Percentiles rank a stretch among this genome's conserved stretches.
These are phyloP conservation scores for Boletus semigastroideus DNA, from an alignment of 1,284 basidiomycete species.

Conservation along the genomic window DNA sequence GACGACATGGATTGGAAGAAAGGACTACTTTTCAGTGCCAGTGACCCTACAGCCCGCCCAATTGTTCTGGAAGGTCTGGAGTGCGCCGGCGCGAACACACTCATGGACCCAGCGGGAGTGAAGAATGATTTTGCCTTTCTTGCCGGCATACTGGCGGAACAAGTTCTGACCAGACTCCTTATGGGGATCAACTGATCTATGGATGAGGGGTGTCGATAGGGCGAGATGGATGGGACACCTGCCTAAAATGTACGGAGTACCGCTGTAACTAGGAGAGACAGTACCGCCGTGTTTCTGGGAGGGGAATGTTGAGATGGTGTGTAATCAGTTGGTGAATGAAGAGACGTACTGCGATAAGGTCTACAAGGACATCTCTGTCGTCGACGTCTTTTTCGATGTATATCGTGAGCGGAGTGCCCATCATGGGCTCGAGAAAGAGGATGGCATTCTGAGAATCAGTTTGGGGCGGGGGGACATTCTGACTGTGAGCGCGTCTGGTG, in stretches of 20 bases:
- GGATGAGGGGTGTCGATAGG: conserved; percentile 13
- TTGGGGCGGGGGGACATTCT: conserved; percentile 17
- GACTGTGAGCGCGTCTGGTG: conserved; percentile 46
- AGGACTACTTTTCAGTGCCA: conserved; percentile 64
- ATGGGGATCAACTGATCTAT: conserved; percentile 51
- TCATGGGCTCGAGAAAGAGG: conserved; percentile 77
- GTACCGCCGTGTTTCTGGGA: conserved; percentile 71
- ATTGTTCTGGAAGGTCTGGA: conserved; percentile 71
- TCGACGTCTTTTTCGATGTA: conserved; percentile 79
- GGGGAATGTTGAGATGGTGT: conserved; percentile 5
- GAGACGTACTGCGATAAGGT: conserved; percentile 58
- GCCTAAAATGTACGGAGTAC: conserved; percentile 76
- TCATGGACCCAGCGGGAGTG: conserved; percentile 70
- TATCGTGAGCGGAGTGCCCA: conserved; percentile 68
- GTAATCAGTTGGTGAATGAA: background rate
- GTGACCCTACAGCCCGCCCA: conserved; percentile 79
- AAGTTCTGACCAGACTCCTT: conserved; percentile 78
- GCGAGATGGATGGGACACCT: conserved; percentile 28
- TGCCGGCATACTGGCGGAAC: conserved; percentile 70
- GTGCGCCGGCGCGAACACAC: conserved; percentile 61
- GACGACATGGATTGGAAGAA: background rate
- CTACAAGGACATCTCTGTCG: conserved; percentile 60
- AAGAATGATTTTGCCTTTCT: conserved; percentile 76
- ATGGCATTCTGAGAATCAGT: conserved; percentile 35
- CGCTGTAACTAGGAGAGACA: conserved; percentile 70